Conservation (phyloP, 257 asterid species). For the Leptodermis oblonga region DNA sequence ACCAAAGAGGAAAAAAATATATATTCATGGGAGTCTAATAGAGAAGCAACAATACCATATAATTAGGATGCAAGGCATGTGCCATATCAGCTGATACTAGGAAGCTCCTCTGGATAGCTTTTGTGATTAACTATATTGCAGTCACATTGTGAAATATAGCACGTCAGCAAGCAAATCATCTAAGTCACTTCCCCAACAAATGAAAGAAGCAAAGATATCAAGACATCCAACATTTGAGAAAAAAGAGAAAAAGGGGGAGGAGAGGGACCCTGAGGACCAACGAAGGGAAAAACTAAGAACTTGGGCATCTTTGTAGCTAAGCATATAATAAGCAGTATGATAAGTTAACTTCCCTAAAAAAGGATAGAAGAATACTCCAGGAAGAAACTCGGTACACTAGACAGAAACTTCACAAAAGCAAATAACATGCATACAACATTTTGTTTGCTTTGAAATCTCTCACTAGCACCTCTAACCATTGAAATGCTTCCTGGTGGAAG, state of each 20-base stretch:
- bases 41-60: slow-evolving; percentile 46
- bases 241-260: too few species aligned
- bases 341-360: background rate
- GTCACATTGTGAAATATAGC: background rate
- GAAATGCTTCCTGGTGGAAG: background rate
- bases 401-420: background rate
- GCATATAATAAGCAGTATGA: background rate
- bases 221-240: background rate
- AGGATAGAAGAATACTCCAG: background rate
- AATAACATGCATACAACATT: background rate
- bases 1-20: background rate
- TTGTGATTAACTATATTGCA: slow-evolving; percentile 47
- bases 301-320: background rate
- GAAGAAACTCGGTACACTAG: background rate
- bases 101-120: slow-evolving; percentile 86
- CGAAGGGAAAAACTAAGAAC: too few species aligned
- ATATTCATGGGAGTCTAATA: background rate
- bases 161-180: slow-evolving; percentile 10
- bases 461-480: background rate
- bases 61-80: slow-evolving; percentile 95
- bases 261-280: too few species aligned
- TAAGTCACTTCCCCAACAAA: background rate
- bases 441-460: background rate
- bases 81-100: slow-evolving; percentile 99
- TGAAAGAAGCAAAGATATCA: background rate